Evolutionary conservation across 352 stramenopile species (phyloP).

Genomic region (Lagenidium giganteum): DNA sequence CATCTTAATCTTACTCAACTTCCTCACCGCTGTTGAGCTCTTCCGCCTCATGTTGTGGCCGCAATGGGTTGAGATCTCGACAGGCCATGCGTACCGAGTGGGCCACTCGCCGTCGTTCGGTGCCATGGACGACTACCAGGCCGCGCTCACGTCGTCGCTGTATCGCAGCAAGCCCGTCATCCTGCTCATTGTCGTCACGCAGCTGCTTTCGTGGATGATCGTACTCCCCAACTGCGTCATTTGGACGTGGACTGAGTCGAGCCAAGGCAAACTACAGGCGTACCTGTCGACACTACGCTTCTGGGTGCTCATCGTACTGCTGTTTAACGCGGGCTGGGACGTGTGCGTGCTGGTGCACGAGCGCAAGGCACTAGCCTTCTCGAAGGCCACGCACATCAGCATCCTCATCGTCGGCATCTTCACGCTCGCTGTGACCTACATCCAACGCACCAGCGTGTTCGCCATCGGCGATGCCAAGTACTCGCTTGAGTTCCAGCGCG

Average conservation of each 20-base stretch:
- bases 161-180: slow-evolving; percentile 22
- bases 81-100: too few relatives aligned
- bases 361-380: slow-evolving; percentile 8
- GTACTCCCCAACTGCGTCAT: slow-evolving; percentile 8
- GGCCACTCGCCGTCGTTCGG: too few relatives aligned
- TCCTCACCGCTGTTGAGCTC: slow-evolving; percentile 13
- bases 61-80: slow-evolving; percentile 11
- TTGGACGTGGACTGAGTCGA: background rate
- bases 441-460: slow-evolving; percentile 2
- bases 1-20: slow-evolving; percentile 14
- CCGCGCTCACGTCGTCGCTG: slow-evolving; percentile 15
- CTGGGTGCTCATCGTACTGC: slow-evolving; percentile 22
- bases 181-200: slow-evolving; percentile 10
- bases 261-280: slow-evolving; percentile 5
- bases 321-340: slow-evolving; percentile 17
- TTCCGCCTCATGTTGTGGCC: slow-evolving; percentile 16
- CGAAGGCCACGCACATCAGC: slow-evolving; percentile 18
- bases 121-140: slow-evolving; percentile 15
- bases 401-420: slow-evolving; percentile 12
- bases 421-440: slow-evolving; percentile 8
- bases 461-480: slow-evolving; percentile 8
- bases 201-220: slow-evolving; percentile 18
- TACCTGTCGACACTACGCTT: slow-evolving; percentile 19
- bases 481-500: slow-evolving; percentile 6
- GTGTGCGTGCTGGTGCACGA: slow-evolving; percentile 13